Evolutionary conservation across 73 alveolate genomes (phyloP), one percentile per base, ranked within the genome.

Genomic region (Blepharisma japonicum): DNA sequence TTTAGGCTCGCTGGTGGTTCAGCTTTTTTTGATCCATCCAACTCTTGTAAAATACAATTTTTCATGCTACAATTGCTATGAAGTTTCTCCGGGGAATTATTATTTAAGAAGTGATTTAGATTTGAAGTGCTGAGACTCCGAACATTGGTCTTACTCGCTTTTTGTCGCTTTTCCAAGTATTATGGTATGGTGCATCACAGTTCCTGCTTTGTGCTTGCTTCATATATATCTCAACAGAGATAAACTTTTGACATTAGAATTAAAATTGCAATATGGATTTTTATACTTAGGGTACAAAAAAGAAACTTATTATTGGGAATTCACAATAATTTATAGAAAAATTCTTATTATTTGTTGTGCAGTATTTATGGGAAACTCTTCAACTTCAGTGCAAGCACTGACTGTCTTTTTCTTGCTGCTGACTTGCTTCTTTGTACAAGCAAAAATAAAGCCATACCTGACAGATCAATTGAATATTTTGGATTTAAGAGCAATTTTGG

Each of bases 281-380:
- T 32, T 86, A 14, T 78, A n/a, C 50, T 45, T 51, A 47, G 92
- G 92, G 25, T 86, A 86, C 71, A 55, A 77, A 50, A 48, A 55
- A 32, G 68, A 48, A n/a, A 54, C 27, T 14, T 86, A 72, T 76
- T 81, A 76, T 55, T 86, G 89, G 89, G 92, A 86, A 53, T 46
- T 72, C 9, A 23, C 81, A 0, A 86, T 86, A 1, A 45, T 86
- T 71, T 86, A 81, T 70, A 86, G 92, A 55, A 86, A 86, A 45
- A 50, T 81, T 51, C 56, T 84, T 3, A 20, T 86, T n/a, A 70
- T 82, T 11, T 23, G 77, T 6, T 78, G 77, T 6, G 46, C 81
- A 0, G 81, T 83, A 0, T 61, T 86, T 81, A 14, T 70, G 11
- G 80, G 66, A 18, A 9, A 11, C 3, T 14, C 27, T 70, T 39